Percentiles rank a stretch among this genome's conserved stretches.
phyloP scores from a whole-genome alignment of 192 early-diverging fungal genomes.

The Thamnidium elegans region DNA sequence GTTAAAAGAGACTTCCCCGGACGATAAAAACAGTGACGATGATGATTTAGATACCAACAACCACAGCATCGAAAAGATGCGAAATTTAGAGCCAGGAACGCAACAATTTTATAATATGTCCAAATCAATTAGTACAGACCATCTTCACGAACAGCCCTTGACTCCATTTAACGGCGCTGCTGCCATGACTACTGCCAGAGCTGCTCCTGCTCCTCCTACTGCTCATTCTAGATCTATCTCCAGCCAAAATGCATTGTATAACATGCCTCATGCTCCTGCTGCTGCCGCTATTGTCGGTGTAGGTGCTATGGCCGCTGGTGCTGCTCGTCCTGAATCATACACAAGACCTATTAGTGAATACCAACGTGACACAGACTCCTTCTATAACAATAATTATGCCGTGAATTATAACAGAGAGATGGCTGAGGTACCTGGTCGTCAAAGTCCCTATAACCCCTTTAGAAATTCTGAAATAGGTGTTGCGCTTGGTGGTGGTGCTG shows the following conservation, averaged over 20 bases:
- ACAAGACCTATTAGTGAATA: slow-evolving; percentile 15
- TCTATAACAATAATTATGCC: neutral
- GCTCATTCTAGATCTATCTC: neutral
- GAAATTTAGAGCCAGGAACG: neutral
- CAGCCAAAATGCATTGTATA: neutral
- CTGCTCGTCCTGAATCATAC: slow-evolving; percentile 8
- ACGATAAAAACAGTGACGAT: neutral
- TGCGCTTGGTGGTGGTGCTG: neutral
- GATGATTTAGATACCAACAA: neutral
- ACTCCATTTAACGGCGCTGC: slow-evolving; percentile 10
- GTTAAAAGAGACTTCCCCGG: slow-evolving; percentile 1
- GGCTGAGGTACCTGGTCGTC: neutral
- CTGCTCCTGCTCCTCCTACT: neutral
- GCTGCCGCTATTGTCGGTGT: slow-evolving; percentile 1
- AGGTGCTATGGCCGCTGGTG: neutral
- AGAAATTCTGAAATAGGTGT: neutral
- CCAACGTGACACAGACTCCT: neutral
- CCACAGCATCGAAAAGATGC: neutral
- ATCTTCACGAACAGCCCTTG: neutral
- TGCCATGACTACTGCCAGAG: neutral
- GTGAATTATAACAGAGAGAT: neutral
- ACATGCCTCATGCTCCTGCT: neutral
- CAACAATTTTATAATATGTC: slow-evolving; percentile 10
- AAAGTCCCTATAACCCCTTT: slow-evolving; percentile 8
- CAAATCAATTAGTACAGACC: slow-evolving; percentile 8